Conservation (phyloP, 139 green algal species). For the Micractinium sp. region DNA sequence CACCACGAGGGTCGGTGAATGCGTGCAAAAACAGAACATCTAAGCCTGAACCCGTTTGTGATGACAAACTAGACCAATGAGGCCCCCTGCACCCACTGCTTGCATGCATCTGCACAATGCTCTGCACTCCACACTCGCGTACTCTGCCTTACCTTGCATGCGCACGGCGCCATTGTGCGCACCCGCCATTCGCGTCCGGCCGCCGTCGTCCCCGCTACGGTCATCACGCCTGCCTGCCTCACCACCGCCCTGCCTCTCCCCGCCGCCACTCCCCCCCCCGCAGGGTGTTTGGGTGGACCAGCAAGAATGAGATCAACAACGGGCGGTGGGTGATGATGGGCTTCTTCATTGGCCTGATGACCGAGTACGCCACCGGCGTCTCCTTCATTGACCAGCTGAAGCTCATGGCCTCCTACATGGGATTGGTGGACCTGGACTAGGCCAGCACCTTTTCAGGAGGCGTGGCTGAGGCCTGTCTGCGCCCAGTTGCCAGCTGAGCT, state of each 20-base stretch:
- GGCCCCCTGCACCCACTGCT: background rate
- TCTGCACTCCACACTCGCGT: background rate
- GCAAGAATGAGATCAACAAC: conserved; percentile 93
- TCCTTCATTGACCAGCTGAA: conserved; percentile 91
- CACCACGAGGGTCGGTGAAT: conserved; percentile 7
- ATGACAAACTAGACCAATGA: conserved; percentile 28
- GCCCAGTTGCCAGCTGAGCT: no score
- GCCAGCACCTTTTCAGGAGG: no score
- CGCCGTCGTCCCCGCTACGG: no score
- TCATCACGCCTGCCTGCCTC: background rate
- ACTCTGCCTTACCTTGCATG: background rate
- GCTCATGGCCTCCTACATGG: conserved; percentile 42
- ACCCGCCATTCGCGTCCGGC: no score
- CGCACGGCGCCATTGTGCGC: background rate
- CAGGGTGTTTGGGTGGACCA: conserved; percentile 92
- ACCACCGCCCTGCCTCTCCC: background rate
- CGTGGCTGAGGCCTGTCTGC: no score
- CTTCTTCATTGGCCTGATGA: conserved; percentile 90
- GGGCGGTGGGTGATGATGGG: conserved; percentile 99
- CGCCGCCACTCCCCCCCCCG: background rate
- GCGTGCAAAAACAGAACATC: conserved; percentile 38
- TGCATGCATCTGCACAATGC: background rate
- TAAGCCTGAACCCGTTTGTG: conserved; percentile 32
- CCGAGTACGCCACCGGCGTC: conserved; percentile 96
- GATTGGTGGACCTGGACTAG: conserved; percentile 35